A percentile compares a stretch with the other conserved stretches of the same genome.
Evolutionary conservation across 2,329 filamentous ascomycete species (phyloP).

Genomic region (Cordyceps fumosorosea): DNA sequence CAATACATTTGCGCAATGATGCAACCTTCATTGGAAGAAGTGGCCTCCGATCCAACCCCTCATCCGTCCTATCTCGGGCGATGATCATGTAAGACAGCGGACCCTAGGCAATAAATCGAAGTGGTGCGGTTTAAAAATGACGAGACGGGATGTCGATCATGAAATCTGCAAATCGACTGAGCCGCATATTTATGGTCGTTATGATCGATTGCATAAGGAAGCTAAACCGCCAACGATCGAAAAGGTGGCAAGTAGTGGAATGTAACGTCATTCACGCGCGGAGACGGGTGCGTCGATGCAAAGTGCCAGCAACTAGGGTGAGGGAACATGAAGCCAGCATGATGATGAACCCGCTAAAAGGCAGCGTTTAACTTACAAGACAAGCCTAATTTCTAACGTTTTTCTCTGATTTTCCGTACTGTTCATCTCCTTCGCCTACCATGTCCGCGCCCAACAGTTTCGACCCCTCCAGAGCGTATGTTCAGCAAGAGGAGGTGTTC

Average conservation of each 20-base stretch:
- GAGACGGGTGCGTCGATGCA: not conserved
- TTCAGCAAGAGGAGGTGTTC: slow-evolving; percentile 35
- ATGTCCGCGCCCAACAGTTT: slow-evolving; percentile 21
- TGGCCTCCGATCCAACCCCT: not conserved
- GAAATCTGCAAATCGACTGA: not conserved
- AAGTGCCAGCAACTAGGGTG: not conserved
- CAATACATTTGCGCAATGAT: not conserved
- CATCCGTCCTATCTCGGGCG: not conserved
- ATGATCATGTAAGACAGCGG: too few species aligned
- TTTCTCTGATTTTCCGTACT: too few species aligned
- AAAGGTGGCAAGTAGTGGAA: not conserved
- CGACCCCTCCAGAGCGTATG: slow-evolving; percentile 33
- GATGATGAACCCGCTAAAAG: not conserved
- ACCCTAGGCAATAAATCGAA: not conserved
- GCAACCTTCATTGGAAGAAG: not conserved
- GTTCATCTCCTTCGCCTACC: not conserved
- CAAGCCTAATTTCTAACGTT: not conserved
- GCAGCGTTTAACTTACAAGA: not conserved
- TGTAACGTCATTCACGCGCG: not conserved
- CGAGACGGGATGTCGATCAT: not conserved
- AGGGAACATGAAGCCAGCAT: too few species aligned
- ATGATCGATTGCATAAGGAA: not conserved
- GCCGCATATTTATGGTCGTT: too few species aligned
- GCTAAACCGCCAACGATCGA: not conserved
- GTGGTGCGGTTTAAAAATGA: not conserved